phyloP scores from a whole-genome alignment of 192 early-diverging fungal genomes.

The Entomortierella parvispora region DNA sequence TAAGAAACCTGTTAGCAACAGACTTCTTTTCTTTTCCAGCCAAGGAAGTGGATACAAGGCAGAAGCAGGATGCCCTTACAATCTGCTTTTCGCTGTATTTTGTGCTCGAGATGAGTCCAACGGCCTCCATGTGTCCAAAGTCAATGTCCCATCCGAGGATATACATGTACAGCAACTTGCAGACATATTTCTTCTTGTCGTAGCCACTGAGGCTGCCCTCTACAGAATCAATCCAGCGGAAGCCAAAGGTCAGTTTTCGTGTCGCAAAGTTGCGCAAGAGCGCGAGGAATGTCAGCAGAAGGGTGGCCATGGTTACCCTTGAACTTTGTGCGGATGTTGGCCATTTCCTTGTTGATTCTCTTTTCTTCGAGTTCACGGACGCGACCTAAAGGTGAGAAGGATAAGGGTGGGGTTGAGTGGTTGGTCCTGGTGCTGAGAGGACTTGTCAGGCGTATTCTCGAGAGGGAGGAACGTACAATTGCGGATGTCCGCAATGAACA shows the following conservation, averaged over 20 bases:
- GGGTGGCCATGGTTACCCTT: no score
- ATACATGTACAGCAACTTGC: constrained; percentile 99
- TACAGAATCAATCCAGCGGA: constrained; percentile 53
- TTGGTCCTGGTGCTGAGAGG: no score
- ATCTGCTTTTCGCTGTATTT: constrained; percentile 99
- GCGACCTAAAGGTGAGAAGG: constrained; percentile 71
- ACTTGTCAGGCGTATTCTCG: no score
- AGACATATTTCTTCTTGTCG: constrained; percentile 99
- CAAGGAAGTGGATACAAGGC: not conserved
- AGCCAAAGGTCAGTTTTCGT: not conserved
- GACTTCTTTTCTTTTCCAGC: not conserved
- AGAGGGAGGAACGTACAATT: constrained; percentile 88
- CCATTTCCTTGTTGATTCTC: constrained; percentile 99
- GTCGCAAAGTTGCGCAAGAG: no score
- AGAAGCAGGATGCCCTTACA: constrained; percentile 58
- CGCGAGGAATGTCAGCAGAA: no score
- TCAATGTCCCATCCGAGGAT: constrained; percentile 98
- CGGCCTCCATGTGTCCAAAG: constrained; percentile 97
- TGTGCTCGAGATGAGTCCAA: constrained; percentile 86
- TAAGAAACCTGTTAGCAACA: not conserved
- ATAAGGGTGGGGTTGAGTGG: not conserved
- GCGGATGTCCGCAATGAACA: constrained; percentile 97
- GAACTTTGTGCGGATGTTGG: constrained; percentile 98
- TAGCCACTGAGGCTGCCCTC: constrained; percentile 94
- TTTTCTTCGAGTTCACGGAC: constrained; percentile 97